These are phyloP conservation scores for Mycena maculata DNA, from an alignment of 768 basidiomycete genomes.

Conservation along the genomic window DNA sequence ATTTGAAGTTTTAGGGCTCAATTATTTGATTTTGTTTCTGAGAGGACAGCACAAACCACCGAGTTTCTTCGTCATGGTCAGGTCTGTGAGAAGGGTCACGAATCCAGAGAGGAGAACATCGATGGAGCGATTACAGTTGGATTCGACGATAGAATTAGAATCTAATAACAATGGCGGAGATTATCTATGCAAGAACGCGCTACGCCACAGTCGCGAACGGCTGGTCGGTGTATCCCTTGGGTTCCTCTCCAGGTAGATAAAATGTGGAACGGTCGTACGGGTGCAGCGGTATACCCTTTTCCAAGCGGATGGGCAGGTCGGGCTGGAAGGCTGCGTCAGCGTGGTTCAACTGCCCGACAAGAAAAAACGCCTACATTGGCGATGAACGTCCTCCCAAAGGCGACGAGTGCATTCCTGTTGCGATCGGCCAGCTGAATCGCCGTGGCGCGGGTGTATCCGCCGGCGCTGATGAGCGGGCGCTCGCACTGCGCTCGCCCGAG, in stretches of 20 bases:
- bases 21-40: too few species aligned
- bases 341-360: neutral
- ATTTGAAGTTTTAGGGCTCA: too few species aligned
- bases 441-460: neutral
- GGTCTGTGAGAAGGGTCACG: too few species aligned
- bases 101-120: too few species aligned
- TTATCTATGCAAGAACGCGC: too few species aligned
- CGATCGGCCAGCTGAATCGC: neutral
- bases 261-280: constrained; percentile 45
- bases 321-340: constrained; percentile 37
- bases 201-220: constrained; percentile 29
- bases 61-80: too few species aligned
- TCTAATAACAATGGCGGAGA: too few species aligned
- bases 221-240: constrained; percentile 47
- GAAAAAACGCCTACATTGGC: neutral
- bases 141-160: too few species aligned
- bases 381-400: neutral
- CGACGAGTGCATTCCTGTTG: neutral
- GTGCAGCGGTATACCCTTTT: constrained; percentile 42
- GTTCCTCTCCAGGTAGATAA: constrained; percentile 36
- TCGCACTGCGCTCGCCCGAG: constrained; percentile 45
- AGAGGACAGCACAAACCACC: too few species aligned
- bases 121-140: too few species aligned
- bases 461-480: neutral
- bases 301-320: constrained; percentile 43